These are phyloP conservation scores for Xylaria scruposa DNA, from an alignment of 495 filamentous ascomycete genomes.

Conservation along the genomic window DNA sequence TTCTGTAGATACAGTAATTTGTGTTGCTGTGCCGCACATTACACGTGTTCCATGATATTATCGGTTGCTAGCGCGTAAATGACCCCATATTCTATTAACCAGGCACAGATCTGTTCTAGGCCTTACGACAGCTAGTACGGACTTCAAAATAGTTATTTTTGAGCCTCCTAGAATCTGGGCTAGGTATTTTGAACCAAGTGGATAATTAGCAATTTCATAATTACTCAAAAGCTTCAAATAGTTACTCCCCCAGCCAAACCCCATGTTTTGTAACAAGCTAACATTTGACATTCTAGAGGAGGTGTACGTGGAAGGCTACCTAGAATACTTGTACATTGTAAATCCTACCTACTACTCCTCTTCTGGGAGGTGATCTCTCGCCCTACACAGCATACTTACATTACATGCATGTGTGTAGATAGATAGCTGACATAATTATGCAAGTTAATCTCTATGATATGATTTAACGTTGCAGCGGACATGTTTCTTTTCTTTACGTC, in stretches of 20 bases:
- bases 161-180: too few relatives aligned
- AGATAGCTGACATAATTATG: background rate
- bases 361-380: background rate
- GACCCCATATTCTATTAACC: too few relatives aligned
- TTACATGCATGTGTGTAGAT: background rate
- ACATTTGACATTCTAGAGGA: too few relatives aligned
- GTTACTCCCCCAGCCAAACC: too few relatives aligned
- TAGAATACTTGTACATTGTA: background rate
- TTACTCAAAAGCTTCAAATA: too few relatives aligned
- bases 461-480: background rate
- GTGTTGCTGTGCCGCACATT: conserved; percentile 1
- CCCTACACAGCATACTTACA: conserved; percentile 3
- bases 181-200: too few relatives aligned
- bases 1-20: conserved; percentile 8
- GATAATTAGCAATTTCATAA: too few relatives aligned
- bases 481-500: background rate
- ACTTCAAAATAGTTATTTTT: too few relatives aligned
- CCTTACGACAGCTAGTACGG: too few relatives aligned
- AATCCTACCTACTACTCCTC: conserved; percentile 2
- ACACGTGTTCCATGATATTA: background rate
- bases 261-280: too few relatives aligned
- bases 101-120: too few relatives aligned
- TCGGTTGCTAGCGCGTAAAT: too few relatives aligned
- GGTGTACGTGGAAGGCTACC: background rate
- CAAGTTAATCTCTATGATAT: conserved; percentile 12